Evolutionary conservation across 1,284 basidiomycete species (phyloP).

Genomic region (Ceratobasidium theobromae): DNA sequence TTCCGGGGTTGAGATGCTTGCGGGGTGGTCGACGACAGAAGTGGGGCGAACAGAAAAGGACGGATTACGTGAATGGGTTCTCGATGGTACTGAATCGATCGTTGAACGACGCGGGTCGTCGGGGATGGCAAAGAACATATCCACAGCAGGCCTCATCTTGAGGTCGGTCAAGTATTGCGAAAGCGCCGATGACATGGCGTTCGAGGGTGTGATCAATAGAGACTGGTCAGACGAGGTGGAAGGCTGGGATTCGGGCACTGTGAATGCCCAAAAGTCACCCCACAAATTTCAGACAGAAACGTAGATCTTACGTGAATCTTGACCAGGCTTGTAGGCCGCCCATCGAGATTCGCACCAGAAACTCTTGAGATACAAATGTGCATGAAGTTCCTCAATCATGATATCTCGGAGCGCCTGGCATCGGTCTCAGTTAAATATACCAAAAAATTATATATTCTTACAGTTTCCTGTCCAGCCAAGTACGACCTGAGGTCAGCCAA

Average conservation of each 20-base stretch:
- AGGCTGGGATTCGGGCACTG: conserved; percentile 62
- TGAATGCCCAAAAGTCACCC: conserved; percentile 1
- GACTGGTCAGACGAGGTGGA: conserved; percentile 52
- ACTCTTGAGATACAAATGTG: conserved; percentile 95
- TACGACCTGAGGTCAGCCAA: conserved; percentile 87
- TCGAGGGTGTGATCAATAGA: conserved; percentile 43
- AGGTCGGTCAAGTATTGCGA: conserved; percentile 58
- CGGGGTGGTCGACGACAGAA: background rate
- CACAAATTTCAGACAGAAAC: background rate
- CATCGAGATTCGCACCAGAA: conserved; percentile 96
- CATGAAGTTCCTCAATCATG: conserved; percentile 92
- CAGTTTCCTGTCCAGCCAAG: conserved; percentile 83
- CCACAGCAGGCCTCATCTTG: conserved; percentile 69
- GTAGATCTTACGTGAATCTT: conserved; percentile 64
- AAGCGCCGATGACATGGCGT: conserved; percentile 27
- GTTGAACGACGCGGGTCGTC: conserved; percentile 52
- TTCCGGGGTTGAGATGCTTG: conserved; percentile 20
- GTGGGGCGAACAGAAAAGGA: conserved; percentile 38
- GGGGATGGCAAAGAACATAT: conserved; percentile 70
- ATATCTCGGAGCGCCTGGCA: conserved; percentile 84
- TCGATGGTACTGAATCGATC: conserved; percentile 40
- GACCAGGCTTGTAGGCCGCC: conserved; percentile 80
- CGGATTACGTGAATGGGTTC: conserved; percentile 39
- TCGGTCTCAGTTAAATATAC: background rate
- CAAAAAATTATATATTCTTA: conserved; percentile 44